Evolutionary conservation across 148 eudicot species (phyloP).

Genomic region (Hydrangea macrophylla): DNA sequence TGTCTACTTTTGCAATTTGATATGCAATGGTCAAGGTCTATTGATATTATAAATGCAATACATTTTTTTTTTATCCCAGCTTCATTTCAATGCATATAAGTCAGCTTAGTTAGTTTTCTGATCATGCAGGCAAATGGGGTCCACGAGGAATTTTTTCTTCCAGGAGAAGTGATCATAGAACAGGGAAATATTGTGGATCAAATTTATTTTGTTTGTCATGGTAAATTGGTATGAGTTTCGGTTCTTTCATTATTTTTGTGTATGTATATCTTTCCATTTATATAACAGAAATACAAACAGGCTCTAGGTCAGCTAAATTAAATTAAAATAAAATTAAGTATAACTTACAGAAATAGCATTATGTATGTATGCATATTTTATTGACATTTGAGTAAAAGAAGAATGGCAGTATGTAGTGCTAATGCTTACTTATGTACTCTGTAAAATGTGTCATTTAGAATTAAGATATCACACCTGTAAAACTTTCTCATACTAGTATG

Average conservation of each 20-base stretch:
- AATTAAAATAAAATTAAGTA: too few species aligned
- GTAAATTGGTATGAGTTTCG: conserved; percentile 23
- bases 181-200: conserved; percentile 20
- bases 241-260: not conserved
- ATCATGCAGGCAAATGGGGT: conserved; percentile 19
- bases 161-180: conserved; percentile 24
- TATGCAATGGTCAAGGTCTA: not conserved
- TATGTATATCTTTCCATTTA: not conserved
- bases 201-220: conserved; percentile 23
- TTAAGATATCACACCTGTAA: too few species aligned
- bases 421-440: too few species aligned
- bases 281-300: not conserved
- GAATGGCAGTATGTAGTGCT: too few species aligned
- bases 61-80: not conserved
- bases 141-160: conserved; percentile 25
- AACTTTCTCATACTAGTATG: too few species aligned
- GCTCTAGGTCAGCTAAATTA: too few species aligned
- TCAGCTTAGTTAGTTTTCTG: not conserved
- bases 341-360: too few species aligned
- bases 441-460: too few species aligned
- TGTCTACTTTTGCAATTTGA: not conserved
- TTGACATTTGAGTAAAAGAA: too few species aligned
- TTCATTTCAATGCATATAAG: not conserved
- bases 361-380: not conserved
- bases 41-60: not conserved